phyloP scores from a whole-genome alignment of 2,329 filamentous ascomycete species.

The Ascochyta pisi region DNA sequence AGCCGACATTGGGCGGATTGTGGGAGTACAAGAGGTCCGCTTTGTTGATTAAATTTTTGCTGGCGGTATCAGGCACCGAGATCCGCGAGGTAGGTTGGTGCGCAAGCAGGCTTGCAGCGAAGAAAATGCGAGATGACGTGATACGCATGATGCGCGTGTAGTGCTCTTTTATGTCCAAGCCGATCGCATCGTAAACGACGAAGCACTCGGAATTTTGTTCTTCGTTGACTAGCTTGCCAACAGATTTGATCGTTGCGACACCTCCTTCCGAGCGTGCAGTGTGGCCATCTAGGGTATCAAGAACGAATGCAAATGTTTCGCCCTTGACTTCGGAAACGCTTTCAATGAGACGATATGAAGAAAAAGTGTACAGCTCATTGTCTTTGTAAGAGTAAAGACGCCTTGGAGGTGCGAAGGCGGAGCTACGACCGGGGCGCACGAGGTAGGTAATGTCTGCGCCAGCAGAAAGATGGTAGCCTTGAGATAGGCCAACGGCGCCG shows the following conservation, averaged over 20 bases:
- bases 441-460: constrained; percentile 32
- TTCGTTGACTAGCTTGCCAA: constrained; percentile 26
- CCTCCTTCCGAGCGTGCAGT: constrained; percentile 30
- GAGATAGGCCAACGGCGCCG: constrained; percentile 29
- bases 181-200: constrained; percentile 25
- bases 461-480: constrained; percentile 28
- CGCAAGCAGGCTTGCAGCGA: constrained; percentile 25
- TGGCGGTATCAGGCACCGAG: constrained; percentile 17
- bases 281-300: constrained; percentile 32
- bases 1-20: not conserved
- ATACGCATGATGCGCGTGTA: constrained; percentile 21
- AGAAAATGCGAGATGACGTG: constrained; percentile 12
- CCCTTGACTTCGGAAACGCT: constrained; percentile 19
- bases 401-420: constrained; percentile 27
- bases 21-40: constrained; percentile 24
- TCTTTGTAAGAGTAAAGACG: constrained; percentile 31
- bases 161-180: constrained; percentile 25
- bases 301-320: constrained; percentile 24
- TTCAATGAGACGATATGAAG: constrained; percentile 29
- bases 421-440: constrained; percentile 28
- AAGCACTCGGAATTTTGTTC: constrained; percentile 10
- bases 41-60: constrained; percentile 9
- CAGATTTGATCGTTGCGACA: constrained; percentile 16
- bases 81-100: constrained; percentile 28
- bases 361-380: constrained; percentile 22